Percentiles rank a stretch among this genome's conserved stretches.
These are phyloP conservation scores for Alectoria sarmentosa DNA, from an alignment of 495 filamentous ascomycete genomes.

Conservation along the genomic window DNA sequence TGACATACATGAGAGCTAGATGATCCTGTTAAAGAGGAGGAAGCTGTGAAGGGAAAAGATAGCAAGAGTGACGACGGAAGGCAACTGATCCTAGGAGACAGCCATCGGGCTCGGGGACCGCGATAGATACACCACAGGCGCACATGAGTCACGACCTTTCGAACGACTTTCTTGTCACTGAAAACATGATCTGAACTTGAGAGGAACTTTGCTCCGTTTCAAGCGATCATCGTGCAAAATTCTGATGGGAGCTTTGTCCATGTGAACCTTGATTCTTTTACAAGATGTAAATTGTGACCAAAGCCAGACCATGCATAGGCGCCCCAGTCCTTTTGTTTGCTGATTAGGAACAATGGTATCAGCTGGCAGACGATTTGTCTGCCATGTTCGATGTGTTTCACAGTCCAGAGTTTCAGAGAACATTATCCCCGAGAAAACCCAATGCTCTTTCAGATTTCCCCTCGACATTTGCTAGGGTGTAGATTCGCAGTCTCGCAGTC, in stretches of 20 bases:
- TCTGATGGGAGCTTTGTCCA: not conserved
- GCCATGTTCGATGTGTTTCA: too few relatives aligned
- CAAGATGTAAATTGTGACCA: not conserved
- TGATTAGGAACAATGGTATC: too few relatives aligned
- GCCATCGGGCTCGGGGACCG: not conserved
- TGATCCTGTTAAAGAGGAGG: constrained; percentile 12
- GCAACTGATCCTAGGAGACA: not conserved
- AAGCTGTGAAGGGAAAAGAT: not conserved
- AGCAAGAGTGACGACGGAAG: not conserved
- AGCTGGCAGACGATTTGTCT: too few relatives aligned
- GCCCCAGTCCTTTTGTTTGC: too few relatives aligned
- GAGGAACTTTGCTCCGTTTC: not conserved
- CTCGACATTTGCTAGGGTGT: too few relatives aligned
- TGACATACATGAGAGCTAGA: constrained; percentile 57
- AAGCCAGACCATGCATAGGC: not conserved
- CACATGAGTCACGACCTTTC: not conserved
- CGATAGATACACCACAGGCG: not conserved
- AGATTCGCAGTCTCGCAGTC: too few relatives aligned
- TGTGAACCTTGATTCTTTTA: not conserved
- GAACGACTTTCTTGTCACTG: too few relatives aligned
- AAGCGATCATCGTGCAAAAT: not conserved
- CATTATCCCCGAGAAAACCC: too few relatives aligned
- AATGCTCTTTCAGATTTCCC: too few relatives aligned
- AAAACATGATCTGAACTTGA: too few relatives aligned
- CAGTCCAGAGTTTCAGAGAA: too few relatives aligned